Evolutionary conservation across 2,329 filamentous ascomycete genomes (phyloP), one percentile per base, ranked within the genome.

Genomic region (Raffaelea deltoideospora): DNA sequence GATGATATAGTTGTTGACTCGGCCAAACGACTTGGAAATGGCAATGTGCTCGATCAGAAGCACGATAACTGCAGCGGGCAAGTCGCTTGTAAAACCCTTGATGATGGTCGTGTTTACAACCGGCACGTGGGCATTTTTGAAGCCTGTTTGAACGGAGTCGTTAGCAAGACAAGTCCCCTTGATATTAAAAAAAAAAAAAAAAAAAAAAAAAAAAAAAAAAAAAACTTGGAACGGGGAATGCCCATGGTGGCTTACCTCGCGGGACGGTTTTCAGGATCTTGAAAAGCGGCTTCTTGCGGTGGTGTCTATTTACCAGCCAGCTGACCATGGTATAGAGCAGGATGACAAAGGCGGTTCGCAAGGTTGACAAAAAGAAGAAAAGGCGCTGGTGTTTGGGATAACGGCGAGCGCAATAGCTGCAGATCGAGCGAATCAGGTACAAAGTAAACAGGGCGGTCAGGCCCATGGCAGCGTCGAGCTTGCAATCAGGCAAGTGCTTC

Each of bases 21-120:
- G 74, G n/a, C 90, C 90, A 47, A 98, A 96, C 0, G 88, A 96
- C 57, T 98, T 98, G 22, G 88, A 86, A 44, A 98, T 96, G 38
- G 90, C 86, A 50, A 98, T 94, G 56, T 98, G 90, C 59, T 98
- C 90, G 42, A 96, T 93, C 22, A 98, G 67, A 38, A 96, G 69
- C 10, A 98, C 88, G 45, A 96, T 92, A 37, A 95, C 77, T 0
- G 82, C 78, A 4, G 81, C 82, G 0, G 90, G 90, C 4, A 96
- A 63, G 44, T 95, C 69, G 31, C 65, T 64, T 1, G 70, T 65
- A 50, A 94, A 85, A 1, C 73, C 60, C 1, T 59, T 63, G 50
- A 95, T 71, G 35, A 95, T 70, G 0, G 65, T 55, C 0, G 53
- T 57, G 45, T 82, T 73, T 43, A 96, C 58, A 0, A 55, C 62